A percentile compares a stretch with the other conserved stretches of the same genome.
phyloP scores from a whole-genome alignment of 257 asterid species.

The Avicennia marina region DNA sequence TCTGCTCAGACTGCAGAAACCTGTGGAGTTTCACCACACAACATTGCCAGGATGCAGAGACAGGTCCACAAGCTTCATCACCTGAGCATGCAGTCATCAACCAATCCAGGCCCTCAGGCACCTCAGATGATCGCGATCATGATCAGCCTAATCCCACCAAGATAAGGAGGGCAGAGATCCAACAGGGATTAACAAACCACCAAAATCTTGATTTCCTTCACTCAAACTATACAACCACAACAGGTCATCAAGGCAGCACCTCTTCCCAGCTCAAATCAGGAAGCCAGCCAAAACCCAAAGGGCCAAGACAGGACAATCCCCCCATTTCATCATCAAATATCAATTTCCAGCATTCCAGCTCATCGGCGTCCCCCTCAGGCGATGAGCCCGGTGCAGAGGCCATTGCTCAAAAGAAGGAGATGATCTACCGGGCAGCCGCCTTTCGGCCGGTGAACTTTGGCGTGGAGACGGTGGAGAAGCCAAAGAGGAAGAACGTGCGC shows the following conservation, averaged over 20 bases:
- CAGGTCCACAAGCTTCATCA: constrained; percentile 9
- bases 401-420: constrained; percentile 83
- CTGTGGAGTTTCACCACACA: constrained; percentile 24
- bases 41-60: constrained; percentile 15
- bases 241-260: no score
- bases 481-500: constrained; percentile 68
- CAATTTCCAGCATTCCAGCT: constrained; percentile 57
- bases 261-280: constrained; percentile 28
- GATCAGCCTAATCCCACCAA: constrained; percentile 17
- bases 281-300: constrained; percentile 33
- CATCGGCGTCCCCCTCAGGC: constrained; percentile 32
- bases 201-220: constrained; percentile 7
- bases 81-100: background rate
- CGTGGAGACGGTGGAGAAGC: constrained; percentile 53
- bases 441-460: constrained; percentile 84
- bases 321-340: constrained; percentile 46
- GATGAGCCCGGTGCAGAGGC: constrained; percentile 90
- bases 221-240: no score
- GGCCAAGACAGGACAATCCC: constrained; percentile 7
- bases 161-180: constrained; percentile 25
- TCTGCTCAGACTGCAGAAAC: constrained; percentile 42
- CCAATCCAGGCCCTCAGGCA: background rate
- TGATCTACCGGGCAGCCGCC: constrained; percentile 89
- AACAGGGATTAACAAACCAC: background rate
- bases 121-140: background rate